phyloP scores from a whole-genome alignment of 306 rosid genomes.

The Hylodesmum podocarpum region DNA sequence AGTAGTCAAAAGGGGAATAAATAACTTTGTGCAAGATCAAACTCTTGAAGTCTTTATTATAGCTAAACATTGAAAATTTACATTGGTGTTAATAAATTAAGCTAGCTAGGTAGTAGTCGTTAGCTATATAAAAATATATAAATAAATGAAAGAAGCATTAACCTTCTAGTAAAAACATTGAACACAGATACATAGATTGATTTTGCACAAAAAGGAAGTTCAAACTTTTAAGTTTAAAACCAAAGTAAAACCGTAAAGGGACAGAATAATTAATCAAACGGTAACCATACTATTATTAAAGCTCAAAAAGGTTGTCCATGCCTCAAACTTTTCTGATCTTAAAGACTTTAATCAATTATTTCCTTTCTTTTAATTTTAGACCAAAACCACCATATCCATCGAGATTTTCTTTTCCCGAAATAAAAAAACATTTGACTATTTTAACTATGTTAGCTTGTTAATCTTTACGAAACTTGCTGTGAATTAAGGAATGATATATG shows the following conservation, averaged over 20 bases:
- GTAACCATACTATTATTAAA: slow-evolving; percentile 32
- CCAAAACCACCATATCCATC: neutral
- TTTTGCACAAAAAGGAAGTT: slow-evolving; percentile 28
- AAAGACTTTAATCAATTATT: slow-evolving; percentile 23
- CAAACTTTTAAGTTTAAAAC: slow-evolving; percentile 23
- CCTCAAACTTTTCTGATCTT: slow-evolving; percentile 23
- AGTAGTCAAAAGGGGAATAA: neutral
- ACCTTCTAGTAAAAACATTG: neutral
- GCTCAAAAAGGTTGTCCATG: slow-evolving; percentile 27
- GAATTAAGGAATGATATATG: neutral
- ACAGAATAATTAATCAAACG: slow-evolving; percentile 37
- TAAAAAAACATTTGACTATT: slow-evolving; percentile 29
- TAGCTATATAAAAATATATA: neutral
- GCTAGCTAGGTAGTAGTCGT: neutral
- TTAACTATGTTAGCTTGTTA: slow-evolving; percentile 21
- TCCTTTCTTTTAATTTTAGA: slow-evolving; percentile 39
- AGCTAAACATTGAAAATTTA: neutral
- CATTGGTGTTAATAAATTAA: neutral
- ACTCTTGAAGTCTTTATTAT: neutral
- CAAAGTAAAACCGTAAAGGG: slow-evolving; percentile 33
- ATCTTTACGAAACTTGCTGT: slow-evolving; percentile 6
- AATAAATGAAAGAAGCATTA: neutral
- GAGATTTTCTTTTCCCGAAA: slow-evolving; percentile 18
- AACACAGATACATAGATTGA: neutral
- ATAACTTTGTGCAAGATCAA: neutral